Evolutionary conservation across 164 flowering plant species (phyloP), one percentile per base, ranked within the genome.

Genomic region (Berberis thunbergii): DNA sequence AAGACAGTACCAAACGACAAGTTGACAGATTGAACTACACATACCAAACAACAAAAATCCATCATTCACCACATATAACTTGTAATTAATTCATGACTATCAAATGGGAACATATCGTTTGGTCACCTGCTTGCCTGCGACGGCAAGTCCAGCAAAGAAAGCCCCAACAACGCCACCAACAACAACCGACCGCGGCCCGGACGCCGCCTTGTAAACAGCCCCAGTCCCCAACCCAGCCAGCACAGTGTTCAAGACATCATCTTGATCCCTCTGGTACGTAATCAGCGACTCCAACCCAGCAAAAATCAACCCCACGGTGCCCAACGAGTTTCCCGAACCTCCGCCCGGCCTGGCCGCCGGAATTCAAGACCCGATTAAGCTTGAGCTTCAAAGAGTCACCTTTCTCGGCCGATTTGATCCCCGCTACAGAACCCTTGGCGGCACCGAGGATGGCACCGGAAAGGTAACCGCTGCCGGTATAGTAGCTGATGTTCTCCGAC

Each of bases 141-240:
- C 50, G 7, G 50, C 50, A 48, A 9, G 7, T 5, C 50, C 50
- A 9, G 50, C 50, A 48, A 9, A 5, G 5, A 52, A 52, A 8
- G 4, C 12, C 12, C 55, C 7, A 52, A 52, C 13, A 12, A n/a
- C 11, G 55, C 12, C 92, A 1, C 92, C 96, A 41, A 91, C 72
- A 0, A 84, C 96, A 0, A 96, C 98, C 3, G 95, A 81, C 46
- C 92, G 68, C 12, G 76, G 75, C 41, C 98, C 96, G 2, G 81
- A 59, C 0, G 96, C 91, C 2, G 92, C 92, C 79, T 69, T 74
- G 54, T 82, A 89, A 3, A 91, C 58, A 0, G 84, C 97, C 6
- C 97, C 97, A 0, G 95, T 87, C 13, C 87, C 95, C 67, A 89
- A 64, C 10, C 96, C 97, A 50, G 96, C 97, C 38, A 71, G 55